Percentiles rank a stretch among this genome's conserved stretches.
Conservation (phyloP, 208 protist genomes). For the Leptomonas pyrrhocoris region DNA sequence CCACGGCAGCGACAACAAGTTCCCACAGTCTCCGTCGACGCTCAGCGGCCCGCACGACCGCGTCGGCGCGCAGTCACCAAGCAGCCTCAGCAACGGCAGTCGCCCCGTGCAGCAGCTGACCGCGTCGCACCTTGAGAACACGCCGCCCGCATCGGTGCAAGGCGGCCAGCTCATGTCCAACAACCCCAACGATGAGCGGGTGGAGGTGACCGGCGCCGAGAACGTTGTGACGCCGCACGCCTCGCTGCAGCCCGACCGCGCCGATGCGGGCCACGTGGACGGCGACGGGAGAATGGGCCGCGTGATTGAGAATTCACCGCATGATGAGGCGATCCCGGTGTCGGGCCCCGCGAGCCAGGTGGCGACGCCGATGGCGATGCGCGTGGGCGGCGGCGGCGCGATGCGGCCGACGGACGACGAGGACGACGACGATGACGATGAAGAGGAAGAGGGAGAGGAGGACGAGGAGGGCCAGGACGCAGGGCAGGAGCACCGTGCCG, state of each 20-base stretch:
- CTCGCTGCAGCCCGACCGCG: constrained; percentile 12
- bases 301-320: constrained; percentile 59
- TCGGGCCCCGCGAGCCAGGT: constrained; percentile 27
- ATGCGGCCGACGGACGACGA: constrained; percentile 33
- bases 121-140: constrained; percentile 1
- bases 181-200: constrained; percentile 89
- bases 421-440: constrained; percentile 38
- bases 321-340: constrained; percentile 69
- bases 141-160: constrained; percentile 10
- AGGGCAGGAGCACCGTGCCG: constrained; percentile 32
- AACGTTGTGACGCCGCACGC: constrained; percentile 58
- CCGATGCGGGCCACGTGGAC: constrained; percentile 10
- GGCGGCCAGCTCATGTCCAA: constrained; percentile 65
- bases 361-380: constrained; percentile 35
- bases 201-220: constrained; percentile 66
- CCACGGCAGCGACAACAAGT: not conserved
- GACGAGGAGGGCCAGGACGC: constrained; percentile 35
- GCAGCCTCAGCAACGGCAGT: constrained; percentile 1
- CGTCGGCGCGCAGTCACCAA: not conserved
- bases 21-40: not conserved
- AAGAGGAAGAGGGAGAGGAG: constrained; percentile 40
- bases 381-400: constrained; percentile 1
- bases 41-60: not conserved
- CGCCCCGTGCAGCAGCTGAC: constrained; percentile 8
- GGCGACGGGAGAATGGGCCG: constrained; percentile 21